phyloP scores from a whole-genome alignment of 2,329 filamentous ascomycete genomes.

The Cryphonectria parasitica region DNA sequence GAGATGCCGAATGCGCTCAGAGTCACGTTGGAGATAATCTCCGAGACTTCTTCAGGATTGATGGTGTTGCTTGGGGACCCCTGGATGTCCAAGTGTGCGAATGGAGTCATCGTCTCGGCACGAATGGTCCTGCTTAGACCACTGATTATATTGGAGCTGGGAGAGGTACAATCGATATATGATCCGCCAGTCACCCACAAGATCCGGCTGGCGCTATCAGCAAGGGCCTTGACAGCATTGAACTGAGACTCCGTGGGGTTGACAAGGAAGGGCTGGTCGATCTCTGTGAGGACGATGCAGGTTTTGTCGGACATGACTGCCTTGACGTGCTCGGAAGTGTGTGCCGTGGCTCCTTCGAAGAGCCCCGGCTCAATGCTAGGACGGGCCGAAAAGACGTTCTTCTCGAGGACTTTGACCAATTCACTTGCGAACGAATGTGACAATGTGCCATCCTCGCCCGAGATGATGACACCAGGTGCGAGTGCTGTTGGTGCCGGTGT shows the following conservation, averaged over 20 bases:
- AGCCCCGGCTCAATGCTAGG: neutral
- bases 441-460: conserved; percentile 35
- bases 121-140: conserved; percentile 51
- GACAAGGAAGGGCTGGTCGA: conserved; percentile 36
- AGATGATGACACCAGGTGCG: conserved; percentile 40
- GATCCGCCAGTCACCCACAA: conserved; percentile 35
- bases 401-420: neutral
- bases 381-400: neutral
- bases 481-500: neutral
- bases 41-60: conserved; percentile 31
- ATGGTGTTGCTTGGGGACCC: conserved; percentile 29
- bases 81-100: conserved; percentile 52
- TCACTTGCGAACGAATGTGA: neutral
- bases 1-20: conserved; percentile 40
- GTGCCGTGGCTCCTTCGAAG: neutral
- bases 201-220: conserved; percentile 22
- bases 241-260: conserved; percentile 32
- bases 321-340: neutral
- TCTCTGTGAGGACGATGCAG: conserved; percentile 35
- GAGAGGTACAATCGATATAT: conserved; percentile 28
- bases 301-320: conserved; percentile 26
- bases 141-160: conserved; percentile 46
- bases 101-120: conserved; percentile 49
- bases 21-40: conserved; percentile 38
- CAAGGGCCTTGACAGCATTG: conserved; percentile 29